phyloP scores from a whole-genome alignment of 176 grass and related monocot genomes.

The Tillandsia leiboldiana region DNA sequence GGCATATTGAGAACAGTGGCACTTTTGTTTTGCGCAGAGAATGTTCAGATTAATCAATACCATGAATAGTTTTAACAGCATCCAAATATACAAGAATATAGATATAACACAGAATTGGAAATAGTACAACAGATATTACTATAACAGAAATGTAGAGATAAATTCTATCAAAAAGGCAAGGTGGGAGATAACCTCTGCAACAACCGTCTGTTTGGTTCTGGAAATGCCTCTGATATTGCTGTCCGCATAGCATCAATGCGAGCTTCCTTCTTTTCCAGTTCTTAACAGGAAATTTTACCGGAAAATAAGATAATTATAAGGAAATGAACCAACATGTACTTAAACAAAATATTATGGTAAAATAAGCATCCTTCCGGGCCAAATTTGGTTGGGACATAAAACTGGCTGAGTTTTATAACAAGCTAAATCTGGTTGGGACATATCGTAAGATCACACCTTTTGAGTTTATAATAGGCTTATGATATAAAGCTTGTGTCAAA shows the following conservation, averaged over 20 bases:
- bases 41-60: not conserved
- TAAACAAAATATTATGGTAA: too few species aligned
- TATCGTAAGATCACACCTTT: too few species aligned
- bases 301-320: conserved; percentile 21
- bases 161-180: conserved; percentile 12
- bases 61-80: not conserved
- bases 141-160: conserved; percentile 4
- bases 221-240: conserved; percentile 85
- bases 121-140: conserved; percentile 1
- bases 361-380: too few species aligned
- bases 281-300: conserved; percentile 31
- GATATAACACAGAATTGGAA: not conserved
- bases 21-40: too few species aligned
- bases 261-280: conserved; percentile 74
- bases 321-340: not conserved
- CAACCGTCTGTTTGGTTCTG: conserved; percentile 78
- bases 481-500: too few species aligned
- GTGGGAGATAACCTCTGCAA: conserved; percentile 61
- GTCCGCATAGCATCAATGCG: conserved; percentile 84
- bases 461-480: too few species aligned
- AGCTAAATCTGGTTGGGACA: too few species aligned
- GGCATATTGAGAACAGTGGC: too few species aligned
- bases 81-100: not conserved
- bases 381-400: too few species aligned
- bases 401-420: too few species aligned